Percentiles rank a stretch among this genome's conserved stretches.
Conservation (phyloP, 1,139 yeast species). For the Blastobotrys serpentis region DNA sequence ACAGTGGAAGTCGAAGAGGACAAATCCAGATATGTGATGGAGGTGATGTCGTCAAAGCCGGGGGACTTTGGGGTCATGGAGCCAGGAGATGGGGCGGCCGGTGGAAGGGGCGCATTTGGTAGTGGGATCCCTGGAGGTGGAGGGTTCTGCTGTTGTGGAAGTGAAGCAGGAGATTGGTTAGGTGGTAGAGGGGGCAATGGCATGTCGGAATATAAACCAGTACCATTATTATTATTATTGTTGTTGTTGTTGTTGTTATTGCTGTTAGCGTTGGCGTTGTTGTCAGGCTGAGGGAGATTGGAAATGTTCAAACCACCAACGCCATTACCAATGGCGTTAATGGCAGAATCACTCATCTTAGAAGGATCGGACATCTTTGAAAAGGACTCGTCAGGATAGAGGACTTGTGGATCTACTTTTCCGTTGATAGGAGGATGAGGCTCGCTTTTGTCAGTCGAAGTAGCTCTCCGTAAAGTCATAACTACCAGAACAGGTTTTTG, state of each 20-base stretch:
- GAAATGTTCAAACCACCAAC: background rate
- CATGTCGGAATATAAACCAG: conserved; percentile 15
- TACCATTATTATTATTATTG: conserved; percentile 3
- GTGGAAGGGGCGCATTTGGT: background rate
- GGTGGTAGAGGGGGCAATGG: conserved; percentile 20
- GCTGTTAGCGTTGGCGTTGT: conserved; percentile 13
- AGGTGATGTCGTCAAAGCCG: conserved; percentile 17
- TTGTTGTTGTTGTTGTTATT: too few species aligned
- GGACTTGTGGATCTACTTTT: background rate
- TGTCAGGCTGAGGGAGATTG: conserved; percentile 3
- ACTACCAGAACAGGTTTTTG: background rate
- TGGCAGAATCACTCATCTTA: too few species aligned
- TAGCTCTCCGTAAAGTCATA: background rate
- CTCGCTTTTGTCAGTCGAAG: background rate
- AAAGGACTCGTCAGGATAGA: background rate
- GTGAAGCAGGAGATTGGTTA: conserved; percentile 7
- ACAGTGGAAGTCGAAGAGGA: conserved; percentile 24
- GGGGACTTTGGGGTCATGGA: conserved; percentile 6
- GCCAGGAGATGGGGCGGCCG: background rate
- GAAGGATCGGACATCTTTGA: too few species aligned
- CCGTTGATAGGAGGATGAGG: background rate
- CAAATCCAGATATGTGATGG: conserved; percentile 31
- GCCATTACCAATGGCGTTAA: background rate
- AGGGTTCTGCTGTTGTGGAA: conserved; percentile 4
- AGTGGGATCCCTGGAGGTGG: background rate